Conservation (phyloP, 129 eudicot genomes). For the Cynara cardunculus region DNA sequence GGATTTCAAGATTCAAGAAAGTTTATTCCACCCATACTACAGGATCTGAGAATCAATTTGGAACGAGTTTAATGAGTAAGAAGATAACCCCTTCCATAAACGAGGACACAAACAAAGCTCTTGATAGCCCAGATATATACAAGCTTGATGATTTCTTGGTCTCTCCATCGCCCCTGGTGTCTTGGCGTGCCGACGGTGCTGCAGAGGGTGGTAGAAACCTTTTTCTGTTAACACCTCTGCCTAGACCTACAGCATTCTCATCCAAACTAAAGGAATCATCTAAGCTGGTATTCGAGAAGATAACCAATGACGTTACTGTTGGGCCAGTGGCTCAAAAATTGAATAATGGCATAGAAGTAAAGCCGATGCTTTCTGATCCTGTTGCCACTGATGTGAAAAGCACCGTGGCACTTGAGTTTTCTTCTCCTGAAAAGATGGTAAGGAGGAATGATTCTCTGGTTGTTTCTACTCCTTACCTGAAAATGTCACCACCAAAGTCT, state of each 20-base stretch:
- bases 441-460: slow-evolving; percentile 26
- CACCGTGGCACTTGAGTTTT: slow-evolving; percentile 10
- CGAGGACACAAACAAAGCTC: slow-evolving; percentile 22
- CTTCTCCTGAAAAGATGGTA: slow-evolving; percentile 41
- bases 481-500: slow-evolving; percentile 80
- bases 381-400: slow-evolving; percentile 17
- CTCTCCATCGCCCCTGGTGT: slow-evolving; percentile 95
- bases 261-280: slow-evolving; percentile 43
- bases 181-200: slow-evolving; percentile 75
- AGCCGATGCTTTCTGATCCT: slow-evolving; percentile 24
- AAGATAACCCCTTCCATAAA: slow-evolving; percentile 24
- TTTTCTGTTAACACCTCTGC: slow-evolving; percentile 82
- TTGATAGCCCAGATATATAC: slow-evolving; percentile 46
- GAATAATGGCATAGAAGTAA: slow-evolving; percentile 17
- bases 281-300: slow-evolving; percentile 26
- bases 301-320: slow-evolving; percentile 1
- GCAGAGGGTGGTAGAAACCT: slow-evolving; percentile 67
- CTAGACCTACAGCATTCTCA: slow-evolving; percentile 42
- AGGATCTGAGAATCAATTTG: slow-evolving; percentile 31
- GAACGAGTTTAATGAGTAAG: slow-evolving; percentile 28
- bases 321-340: slow-evolving; percentile 17
- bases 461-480: slow-evolving; percentile 69
- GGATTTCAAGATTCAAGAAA: slow-evolving; percentile 65
- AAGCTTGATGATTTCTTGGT: slow-evolving; percentile 53
- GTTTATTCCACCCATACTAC: slow-evolving; percentile 31